These are phyloP conservation scores for Prunus salicina DNA, from an alignment of 306 rosid species.

Conservation along the genomic window DNA sequence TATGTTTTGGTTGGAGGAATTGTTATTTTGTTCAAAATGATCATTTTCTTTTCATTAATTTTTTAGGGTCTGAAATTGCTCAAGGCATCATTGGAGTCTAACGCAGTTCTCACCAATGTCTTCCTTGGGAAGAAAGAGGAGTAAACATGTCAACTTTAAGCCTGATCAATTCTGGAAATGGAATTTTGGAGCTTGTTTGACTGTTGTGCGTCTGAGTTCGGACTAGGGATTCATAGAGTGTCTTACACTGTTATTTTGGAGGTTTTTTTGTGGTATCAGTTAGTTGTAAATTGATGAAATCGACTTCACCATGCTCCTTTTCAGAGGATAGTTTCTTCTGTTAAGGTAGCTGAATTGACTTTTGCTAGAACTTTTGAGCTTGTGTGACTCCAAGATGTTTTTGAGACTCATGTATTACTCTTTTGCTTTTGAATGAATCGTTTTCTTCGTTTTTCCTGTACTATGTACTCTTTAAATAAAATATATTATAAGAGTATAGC, in stretches of 20 bases:
- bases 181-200: neutral
- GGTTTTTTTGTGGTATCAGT: neutral
- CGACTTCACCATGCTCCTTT: neutral
- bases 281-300: neutral
- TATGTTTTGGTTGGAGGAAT: neutral
- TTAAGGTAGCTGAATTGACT: neutral
- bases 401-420: neutral
- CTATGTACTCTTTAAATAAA: too few relatives aligned
- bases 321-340: neutral
- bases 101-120: constrained; percentile 21
- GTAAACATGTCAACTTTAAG: neutral
- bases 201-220: neutral
- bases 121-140: constrained; percentile 16
- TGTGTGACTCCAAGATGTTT: neutral
- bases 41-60: neutral
- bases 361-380: too few relatives aligned
- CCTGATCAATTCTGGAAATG: neutral
- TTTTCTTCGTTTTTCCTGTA: neutral
- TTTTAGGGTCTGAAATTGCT: constrained; percentile 27
- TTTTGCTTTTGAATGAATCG: neutral
- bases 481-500: too few relatives aligned
- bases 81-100: constrained; percentile 13
- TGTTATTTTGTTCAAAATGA: neutral
- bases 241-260: too few relatives aligned
- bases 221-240: too few relatives aligned